phyloP scores from a whole-genome alignment of 495 filamentous ascomycete species.

The Thermochaetoides thermophila region DNA sequence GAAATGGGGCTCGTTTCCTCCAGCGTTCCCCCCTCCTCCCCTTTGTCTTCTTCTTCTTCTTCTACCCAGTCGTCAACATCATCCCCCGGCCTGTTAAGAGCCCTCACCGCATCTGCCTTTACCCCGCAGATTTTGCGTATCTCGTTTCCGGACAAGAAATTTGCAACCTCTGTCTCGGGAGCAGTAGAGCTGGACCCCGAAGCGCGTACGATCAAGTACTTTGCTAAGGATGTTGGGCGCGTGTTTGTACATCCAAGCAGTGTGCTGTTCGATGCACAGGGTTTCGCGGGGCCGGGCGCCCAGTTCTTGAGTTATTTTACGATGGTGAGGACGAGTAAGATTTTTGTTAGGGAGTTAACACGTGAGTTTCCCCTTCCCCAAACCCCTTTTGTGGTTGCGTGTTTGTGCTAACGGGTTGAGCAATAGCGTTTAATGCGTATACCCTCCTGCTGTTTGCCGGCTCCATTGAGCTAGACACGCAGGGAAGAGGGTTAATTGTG shows the following conservation, averaged over 20 bases:
- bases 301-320: slow-evolving; percentile 73
- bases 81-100: slow-evolving; percentile 53
- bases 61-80: slow-evolving; percentile 4
- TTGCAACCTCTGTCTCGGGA: slow-evolving; percentile 66
- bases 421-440: slow-evolving; percentile 74
- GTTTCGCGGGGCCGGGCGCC: slow-evolving; percentile 50
- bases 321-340: slow-evolving; percentile 79
- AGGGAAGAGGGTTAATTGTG: slow-evolving; percentile 75
- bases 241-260: slow-evolving; percentile 88
- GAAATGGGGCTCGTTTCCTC: slow-evolving; percentile 66
- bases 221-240: slow-evolving; percentile 67
- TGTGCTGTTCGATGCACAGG: slow-evolving; percentile 68
- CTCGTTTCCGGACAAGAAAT: slow-evolving; percentile 88
- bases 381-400: background rate
- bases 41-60: slow-evolving; percentile 16
- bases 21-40: slow-evolving; percentile 26
- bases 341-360: slow-evolving; percentile 79
- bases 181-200: slow-evolving; percentile 88
- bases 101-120: slow-evolving; percentile 82
- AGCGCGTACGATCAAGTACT: slow-evolving; percentile 82
- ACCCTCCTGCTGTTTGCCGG: slow-evolving; percentile 84
- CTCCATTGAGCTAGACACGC: slow-evolving; percentile 67
- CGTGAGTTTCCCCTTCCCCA: slow-evolving; percentile 37
- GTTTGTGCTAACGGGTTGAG: background rate
- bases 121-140: slow-evolving; percentile 83